phyloP scores from a whole-genome alignment of 2,329 filamentous ascomycete species.

The Talaromyces sp. region DNA sequence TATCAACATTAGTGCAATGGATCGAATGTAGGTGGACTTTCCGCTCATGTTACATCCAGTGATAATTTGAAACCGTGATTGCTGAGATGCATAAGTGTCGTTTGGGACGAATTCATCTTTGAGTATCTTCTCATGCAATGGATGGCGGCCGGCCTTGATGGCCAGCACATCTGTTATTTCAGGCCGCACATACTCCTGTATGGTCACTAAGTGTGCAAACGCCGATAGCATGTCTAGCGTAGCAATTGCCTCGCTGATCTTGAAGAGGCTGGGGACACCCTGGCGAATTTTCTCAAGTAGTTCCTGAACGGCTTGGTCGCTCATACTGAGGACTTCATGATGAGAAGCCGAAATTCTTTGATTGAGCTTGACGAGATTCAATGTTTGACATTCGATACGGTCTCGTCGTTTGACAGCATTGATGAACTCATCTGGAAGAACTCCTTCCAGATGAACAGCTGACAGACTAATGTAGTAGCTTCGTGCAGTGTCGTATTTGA shows the following conservation, averaged over 20 bases:
- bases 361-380: slow-evolving; percentile 78
- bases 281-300: slow-evolving; percentile 69
- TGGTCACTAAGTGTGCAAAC: slow-evolving; percentile 70
- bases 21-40: slow-evolving; percentile 91
- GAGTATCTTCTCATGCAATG: slow-evolving; percentile 71
- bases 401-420: slow-evolving; percentile 70
- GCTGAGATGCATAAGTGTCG: slow-evolving; percentile 77
- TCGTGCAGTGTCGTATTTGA: slow-evolving; percentile 72
- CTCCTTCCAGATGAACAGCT: slow-evolving; percentile 56
- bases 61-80: slow-evolving; percentile 84
- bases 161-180: slow-evolving; percentile 65
- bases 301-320: slow-evolving; percentile 69
- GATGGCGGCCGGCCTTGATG: slow-evolving; percentile 71
- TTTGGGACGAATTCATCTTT: slow-evolving; percentile 74
- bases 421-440: slow-evolving; percentile 67
- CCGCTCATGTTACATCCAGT: slow-evolving; percentile 98
- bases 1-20: slow-evolving; percentile 75
- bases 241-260: slow-evolving; percentile 78
- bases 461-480: slow-evolving; percentile 74
- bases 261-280: slow-evolving; percentile 71
- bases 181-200: slow-evolving; percentile 64
- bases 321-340: slow-evolving; percentile 77
- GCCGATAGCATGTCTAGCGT: slow-evolving; percentile 80
- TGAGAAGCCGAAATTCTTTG: slow-evolving; percentile 73
- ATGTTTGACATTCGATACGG: slow-evolving; percentile 81